Evolutionary conservation across 139 green algal species (phyloP), one percentile per base, ranked within the genome.

Genomic region (Coelastrella sp.): DNA sequence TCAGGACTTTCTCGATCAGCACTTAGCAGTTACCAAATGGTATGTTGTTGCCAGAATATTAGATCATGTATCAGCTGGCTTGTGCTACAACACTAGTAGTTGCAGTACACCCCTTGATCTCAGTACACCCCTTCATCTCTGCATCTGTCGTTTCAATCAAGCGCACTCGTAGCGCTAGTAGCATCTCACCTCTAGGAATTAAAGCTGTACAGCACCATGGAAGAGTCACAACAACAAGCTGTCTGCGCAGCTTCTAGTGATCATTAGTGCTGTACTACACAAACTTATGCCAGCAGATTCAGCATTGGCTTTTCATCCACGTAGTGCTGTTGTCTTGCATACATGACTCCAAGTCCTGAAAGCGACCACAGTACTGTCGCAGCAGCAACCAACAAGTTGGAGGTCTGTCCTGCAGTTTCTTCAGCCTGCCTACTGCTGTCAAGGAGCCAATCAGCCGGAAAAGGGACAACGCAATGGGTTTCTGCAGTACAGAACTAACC

Each of bases 401-500:
- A 72, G 63, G 63, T 72, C 63, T 22, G 63, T 17, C 15, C 73
- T 72, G 63, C 63, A 72, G 73, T 22, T 79, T 79, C 73, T 79
- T 79, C 73, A 79, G 73, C 73, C 5, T 79, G 73, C 73, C 73
- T 17, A 1, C 12, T 19, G 14, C 73, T 27, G 73, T 79, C 17
- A 27, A 35, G 22, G 73, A 79, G 17, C 14, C 22, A 49, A 22
- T 35, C 1, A 22, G 22, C 61, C 85, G 75, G 20, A 85, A 56
- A 6, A 73, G 75, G 3, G 56, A 82, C 68, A 87, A 92, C 59
- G 87, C 84, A 27, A 66, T 78, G 25, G 89, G 91, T 15, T 94
- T 68, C 25, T 85, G 88, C 60, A 24, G 88, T 63, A 61, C 82
- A 19, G 93, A 95, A 73, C 66, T 95, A 8, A 95, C 93, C 7